These are phyloP conservation scores for Ogataea henricii DNA, from an alignment of 805 yeast species.

Conservation along the genomic window DNA sequence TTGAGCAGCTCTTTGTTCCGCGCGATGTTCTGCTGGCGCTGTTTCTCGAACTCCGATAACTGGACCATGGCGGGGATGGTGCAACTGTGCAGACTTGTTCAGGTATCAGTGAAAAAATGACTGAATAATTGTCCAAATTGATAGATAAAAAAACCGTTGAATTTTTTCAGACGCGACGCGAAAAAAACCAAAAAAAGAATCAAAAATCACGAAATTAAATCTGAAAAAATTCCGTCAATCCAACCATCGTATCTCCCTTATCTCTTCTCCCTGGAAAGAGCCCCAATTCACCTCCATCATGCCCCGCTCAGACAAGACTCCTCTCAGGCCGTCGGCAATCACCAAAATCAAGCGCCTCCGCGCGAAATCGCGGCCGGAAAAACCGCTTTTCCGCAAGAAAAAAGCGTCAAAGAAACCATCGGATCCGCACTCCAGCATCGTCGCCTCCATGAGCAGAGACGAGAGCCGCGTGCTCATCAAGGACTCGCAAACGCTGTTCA, in stretches of 20 bases:
- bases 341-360: constrained; percentile 13
- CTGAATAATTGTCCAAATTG: not conserved
- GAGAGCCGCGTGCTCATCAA: constrained; percentile 19
- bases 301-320: constrained; percentile 15
- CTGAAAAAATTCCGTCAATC: not conserved
- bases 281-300: not conserved
- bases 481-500: constrained; percentile 22
- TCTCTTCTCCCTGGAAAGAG: not conserved
- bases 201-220: not conserved
- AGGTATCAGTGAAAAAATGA: not conserved
- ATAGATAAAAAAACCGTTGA: not conserved
- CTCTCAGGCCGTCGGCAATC: constrained; percentile 20
- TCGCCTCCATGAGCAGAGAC: constrained; percentile 8
- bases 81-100: no score
- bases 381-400: constrained; percentile 8
- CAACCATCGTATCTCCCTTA: not conserved
- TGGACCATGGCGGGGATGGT: constrained; percentile 22
- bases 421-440: constrained; percentile 1
- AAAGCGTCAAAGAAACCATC: not conserved
- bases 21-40: constrained; percentile 75
- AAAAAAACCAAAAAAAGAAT: not conserved
- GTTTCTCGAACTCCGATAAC: constrained; percentile 67
- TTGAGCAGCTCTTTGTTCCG: constrained; percentile 76
- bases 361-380: constrained; percentile 1
- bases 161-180: constrained; percentile 2